Conservation (phyloP, 2,329 filamentous ascomycete species). For the Pseudogymnoascus sp. region DNA sequence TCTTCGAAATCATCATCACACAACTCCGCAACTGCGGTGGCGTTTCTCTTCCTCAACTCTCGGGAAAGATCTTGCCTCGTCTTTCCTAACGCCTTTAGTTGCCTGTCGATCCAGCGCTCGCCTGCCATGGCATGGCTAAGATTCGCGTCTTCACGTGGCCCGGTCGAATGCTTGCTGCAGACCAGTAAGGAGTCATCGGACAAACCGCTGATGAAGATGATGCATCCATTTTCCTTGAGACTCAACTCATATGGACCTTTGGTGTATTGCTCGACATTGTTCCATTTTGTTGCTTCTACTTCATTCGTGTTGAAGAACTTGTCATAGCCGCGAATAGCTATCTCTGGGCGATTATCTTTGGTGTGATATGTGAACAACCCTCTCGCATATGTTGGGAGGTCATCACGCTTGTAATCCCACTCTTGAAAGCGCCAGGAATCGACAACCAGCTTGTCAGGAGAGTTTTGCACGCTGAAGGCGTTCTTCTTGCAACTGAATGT, state of each 20-base stretch:
- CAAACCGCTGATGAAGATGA: constrained; percentile 91
- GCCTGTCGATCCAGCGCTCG: constrained; percentile 71
- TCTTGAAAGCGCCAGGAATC: constrained; percentile 92
- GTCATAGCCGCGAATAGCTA: constrained; percentile 86
- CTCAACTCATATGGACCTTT: constrained; percentile 88
- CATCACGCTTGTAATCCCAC: constrained; percentile 85
- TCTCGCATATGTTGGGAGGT: constrained; percentile 85
- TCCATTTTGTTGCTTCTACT: constrained; percentile 74
- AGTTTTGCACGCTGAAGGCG: constrained; percentile 61
- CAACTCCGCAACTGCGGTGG: constrained; percentile 90
- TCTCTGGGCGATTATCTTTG: constrained; percentile 60
- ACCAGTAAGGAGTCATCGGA: constrained; percentile 85
- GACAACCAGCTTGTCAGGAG: constrained; percentile 58
- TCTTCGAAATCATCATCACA: constrained; percentile 97
- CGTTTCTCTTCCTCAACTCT: constrained; percentile 70
- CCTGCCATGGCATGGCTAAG: constrained; percentile 79
- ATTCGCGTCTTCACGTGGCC: constrained; percentile 60
- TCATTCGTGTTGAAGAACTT: constrained; percentile 97
- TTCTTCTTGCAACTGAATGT: constrained; percentile 70
- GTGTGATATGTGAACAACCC: constrained; percentile 84
- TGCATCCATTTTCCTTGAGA: constrained; percentile 98
- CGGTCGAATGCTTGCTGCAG: constrained; percentile 98
- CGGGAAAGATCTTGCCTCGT: constrained; percentile 69
- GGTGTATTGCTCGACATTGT: constrained; percentile 66
- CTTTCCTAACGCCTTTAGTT: constrained; percentile 70